Evolutionary conservation across 306 rosid species (phyloP), one percentile per base, ranked within the genome.

Genomic region (Begonia masoniana): DNA sequence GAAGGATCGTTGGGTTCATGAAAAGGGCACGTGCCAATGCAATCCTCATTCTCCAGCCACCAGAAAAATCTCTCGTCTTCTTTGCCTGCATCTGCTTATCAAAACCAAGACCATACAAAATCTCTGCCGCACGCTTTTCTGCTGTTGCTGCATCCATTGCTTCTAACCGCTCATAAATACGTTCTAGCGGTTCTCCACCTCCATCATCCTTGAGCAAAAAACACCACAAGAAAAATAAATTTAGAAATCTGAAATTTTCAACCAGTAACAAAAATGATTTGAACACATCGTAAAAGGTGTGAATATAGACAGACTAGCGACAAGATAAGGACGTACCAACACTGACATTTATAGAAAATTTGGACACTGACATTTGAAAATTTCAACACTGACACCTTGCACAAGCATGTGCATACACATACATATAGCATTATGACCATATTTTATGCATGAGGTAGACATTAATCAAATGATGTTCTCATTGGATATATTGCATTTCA

Each of bases 31-130:
- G 87, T 24, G 96, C 99, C 64, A 92, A 72, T 47, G 96, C 96
- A 70, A 92, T 92, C 69, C 99, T 86, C 99, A 92, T 92, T 58
- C 99, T 92, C 99, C 99, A 92, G 52, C 99, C 99, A 74, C 99
- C 99, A 48, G 99, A 92, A 73, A 92, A 92, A 70, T 92, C 99
- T 13, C 82, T 66, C 0, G 96, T 92, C 70, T 79, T 86, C 84
- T 86, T 86, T 23, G 78, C 80, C 63, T 92, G 99, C 99, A 92
- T 92, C 78, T 71, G 69, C 78, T 86, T 92, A 82, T 77, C 50
- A 73, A 92, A 92, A 23, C 99, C 99, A 64, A 92, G 96, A 50
- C 99, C 99, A 74, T 26, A 71, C 41, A 92, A 76, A 49, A 92
- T 92, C 74, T 92, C 99, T 61, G 99, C 99, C 9, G 96, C 99